Base-by-base conservation (phyloP, 371 early-diverging fungal species). In the Modicella reniformis region DNA sequence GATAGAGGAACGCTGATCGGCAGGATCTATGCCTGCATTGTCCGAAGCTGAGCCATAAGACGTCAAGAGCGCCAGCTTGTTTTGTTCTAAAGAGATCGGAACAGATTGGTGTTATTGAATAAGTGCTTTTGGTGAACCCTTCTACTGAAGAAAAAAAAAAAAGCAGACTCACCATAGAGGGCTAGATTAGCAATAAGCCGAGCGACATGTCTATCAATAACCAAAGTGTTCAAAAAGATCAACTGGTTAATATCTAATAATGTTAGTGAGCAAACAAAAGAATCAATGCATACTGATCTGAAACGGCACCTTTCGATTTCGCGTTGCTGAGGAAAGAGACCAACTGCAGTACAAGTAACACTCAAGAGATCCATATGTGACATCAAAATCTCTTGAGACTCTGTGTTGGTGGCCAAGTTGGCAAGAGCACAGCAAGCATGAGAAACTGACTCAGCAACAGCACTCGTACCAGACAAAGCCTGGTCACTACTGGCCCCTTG, bases 371-470 rank as follows among this genome's bases (percentile, higher is more conserved):
- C 82, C 40, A 85, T 80, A 40, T 85, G 86, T 2, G 81, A 69
- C 81, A 87, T 86, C 34, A 88, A 56, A 28, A 77, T 81, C n/a
- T 80, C 61, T 53, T 86, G 87, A 2, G 89, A 88, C 68, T 87
- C 87, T 62, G 86, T 82, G 59, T 87, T 88, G 12, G 89, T 88
- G 2, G 89, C 89, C 81, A 88, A 80, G 59, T 88, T 88, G 19
- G 89, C 88, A 67, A 89, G 68, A 9, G 89, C 87, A 66, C 89
- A 89, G 55, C 87, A 87, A 12, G 84, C 81, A 70, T 89, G 87
- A 1, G 89, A 86, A 9, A 86, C 83, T 0, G 85, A 79, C 19
- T 84, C 83, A 0, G 82, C 74, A 15, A 65, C 33, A 19, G 64
- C 47, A 28, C 29, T 53, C 26, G 51, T 47, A 0, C 49, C 64